phyloP scores from a whole-genome alignment of 768 basidiomycete genomes.

The Lactarius tabidus region DNA sequence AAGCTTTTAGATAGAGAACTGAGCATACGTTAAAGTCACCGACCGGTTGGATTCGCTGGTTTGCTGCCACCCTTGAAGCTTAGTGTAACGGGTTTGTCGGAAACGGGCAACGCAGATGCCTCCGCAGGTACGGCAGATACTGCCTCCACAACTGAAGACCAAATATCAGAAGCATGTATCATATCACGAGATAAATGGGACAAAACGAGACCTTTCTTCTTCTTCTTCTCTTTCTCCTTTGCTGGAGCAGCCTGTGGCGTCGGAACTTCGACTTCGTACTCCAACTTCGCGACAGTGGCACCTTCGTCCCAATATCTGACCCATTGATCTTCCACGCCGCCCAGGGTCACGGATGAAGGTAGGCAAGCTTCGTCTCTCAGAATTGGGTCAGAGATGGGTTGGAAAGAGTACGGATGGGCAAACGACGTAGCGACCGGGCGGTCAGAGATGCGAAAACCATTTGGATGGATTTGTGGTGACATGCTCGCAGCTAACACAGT shows the following conservation, averaged over 20 bases:
- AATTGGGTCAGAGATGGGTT: constrained; percentile 70
- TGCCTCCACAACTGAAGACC: constrained; percentile 2
- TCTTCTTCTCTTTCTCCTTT: constrained; percentile 57
- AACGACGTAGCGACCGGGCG: constrained; percentile 89
- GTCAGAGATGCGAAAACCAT: constrained; percentile 91
- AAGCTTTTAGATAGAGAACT: background rate
- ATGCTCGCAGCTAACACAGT: constrained; percentile 80
- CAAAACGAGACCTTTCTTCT: constrained; percentile 48
- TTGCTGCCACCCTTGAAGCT: constrained; percentile 47
- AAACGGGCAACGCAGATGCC: constrained; percentile 67
- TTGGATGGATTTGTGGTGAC: constrained; percentile 82
- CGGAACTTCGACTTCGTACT: constrained; percentile 72
- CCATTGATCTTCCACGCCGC: constrained; percentile 69
- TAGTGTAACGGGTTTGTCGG: constrained; percentile 77
- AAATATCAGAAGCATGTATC: background rate
- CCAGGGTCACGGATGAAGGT: constrained; percentile 59
- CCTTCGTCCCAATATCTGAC: constrained; percentile 92
- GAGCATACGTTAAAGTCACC: constrained; percentile 24
- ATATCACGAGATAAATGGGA: background rate
- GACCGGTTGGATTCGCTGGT: constrained; percentile 22
- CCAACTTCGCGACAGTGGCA: constrained; percentile 67
- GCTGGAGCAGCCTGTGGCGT: constrained; percentile 38
- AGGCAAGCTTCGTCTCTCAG: constrained; percentile 76
- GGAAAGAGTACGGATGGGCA: constrained; percentile 87
- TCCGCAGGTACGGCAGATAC: constrained; percentile 31